A percentile compares a stretch with the other conserved stretches of the same genome.
Conservation (phyloP, 805 yeast species). For the Tetrapisispora namnaoensis region DNA sequence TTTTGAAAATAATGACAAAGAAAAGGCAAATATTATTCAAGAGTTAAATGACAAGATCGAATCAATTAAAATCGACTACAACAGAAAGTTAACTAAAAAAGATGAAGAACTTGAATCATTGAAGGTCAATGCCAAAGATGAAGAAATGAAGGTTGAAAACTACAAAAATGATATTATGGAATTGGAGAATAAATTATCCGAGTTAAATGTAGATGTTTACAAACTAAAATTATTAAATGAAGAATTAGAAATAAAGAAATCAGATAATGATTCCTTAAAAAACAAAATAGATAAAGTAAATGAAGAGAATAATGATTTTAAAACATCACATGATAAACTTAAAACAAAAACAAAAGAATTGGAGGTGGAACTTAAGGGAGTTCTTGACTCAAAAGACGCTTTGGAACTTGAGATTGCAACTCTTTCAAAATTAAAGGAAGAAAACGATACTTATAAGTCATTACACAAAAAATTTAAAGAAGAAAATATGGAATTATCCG, state of each 20-base stretch:
- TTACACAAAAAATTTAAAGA: background rate
- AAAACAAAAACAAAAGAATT: background rate
- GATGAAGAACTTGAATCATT: background rate
- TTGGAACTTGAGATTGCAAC: background rate
- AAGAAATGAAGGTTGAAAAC: conserved; percentile 1
- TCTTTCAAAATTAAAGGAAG: background rate
- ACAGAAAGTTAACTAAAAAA: background rate
- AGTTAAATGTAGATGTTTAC: background rate
- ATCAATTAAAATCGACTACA: background rate
- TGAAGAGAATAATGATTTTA: background rate
- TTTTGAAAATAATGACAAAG: background rate
- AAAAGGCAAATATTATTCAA: background rate
- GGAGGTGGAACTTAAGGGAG: background rate
- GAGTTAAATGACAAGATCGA: background rate
- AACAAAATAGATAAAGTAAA: background rate
- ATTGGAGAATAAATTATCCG: background rate
- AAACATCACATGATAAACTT: background rate
- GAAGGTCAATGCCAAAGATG: background rate
- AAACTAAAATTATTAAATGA: background rate
- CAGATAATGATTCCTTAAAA: background rate
- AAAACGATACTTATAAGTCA: background rate
- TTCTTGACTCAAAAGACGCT: background rate
- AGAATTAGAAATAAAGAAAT: background rate
- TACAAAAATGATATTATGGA: conserved; percentile 1
- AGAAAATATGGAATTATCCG: background rate